These are phyloP conservation scores for Prunus kanzakura DNA, from an alignment of 306 rosid species.

Conservation along the genomic window DNA sequence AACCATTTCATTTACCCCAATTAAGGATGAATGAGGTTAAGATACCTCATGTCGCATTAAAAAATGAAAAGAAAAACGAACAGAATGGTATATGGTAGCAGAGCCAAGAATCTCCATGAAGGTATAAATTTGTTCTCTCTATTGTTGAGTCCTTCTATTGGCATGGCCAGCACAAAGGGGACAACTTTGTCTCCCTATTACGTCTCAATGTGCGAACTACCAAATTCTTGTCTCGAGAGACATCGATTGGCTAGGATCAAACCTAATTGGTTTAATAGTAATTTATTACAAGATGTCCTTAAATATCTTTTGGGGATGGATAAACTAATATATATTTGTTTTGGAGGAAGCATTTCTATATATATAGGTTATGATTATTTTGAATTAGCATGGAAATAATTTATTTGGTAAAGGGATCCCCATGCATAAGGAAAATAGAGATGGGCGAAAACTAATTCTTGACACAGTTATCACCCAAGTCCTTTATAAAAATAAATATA, in stretches of 20 bases:
- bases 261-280: background rate
- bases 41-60: no score
- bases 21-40: no score
- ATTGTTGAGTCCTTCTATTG: background rate
- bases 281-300: background rate
- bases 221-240: background rate
- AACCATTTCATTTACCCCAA: no score
- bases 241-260: background rate
- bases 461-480: no score
- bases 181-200: constrained; percentile 14
- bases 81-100: background rate
- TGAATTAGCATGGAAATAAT: background rate
- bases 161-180: background rate
- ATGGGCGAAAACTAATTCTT: no score
- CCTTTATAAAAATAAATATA: no score
- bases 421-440: background rate
- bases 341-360: background rate
- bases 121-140: background rate
- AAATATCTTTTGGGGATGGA: background rate
- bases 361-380: background rate
- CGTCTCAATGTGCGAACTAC: background rate
- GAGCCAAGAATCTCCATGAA: no score
- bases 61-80: background rate
- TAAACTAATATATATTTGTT: background rate
- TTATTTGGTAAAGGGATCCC: background rate